Conservation (phyloP, 2,329 filamentous ascomycete species). For the Malbranchea cinnamomea region DNA sequence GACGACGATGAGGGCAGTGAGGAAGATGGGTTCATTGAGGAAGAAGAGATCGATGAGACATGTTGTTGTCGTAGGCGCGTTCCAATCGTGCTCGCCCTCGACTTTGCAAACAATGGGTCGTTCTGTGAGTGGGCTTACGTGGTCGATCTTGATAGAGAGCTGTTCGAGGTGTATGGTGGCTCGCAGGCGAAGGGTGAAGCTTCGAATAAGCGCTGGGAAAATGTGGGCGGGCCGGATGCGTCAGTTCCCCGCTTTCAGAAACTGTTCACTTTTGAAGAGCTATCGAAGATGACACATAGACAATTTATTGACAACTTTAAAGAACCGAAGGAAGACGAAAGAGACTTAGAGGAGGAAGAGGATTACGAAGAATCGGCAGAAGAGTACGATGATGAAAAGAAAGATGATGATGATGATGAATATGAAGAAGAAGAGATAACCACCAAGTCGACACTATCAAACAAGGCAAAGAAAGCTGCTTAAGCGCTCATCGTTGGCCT, state of each 20-base stretch:
- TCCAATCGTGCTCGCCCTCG: conserved; percentile 8
- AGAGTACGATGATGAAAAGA: too few relatives aligned
- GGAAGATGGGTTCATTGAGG: neutral
- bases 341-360: neutral
- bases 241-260: conserved; percentile 9
- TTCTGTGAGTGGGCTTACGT: conserved; percentile 17
- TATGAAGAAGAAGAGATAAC: neutral
- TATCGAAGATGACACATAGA: neutral
- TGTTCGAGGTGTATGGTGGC: conserved; percentile 10
- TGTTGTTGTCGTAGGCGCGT: too few relatives aligned
- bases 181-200: conserved; percentile 2
- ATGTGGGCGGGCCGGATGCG: conserved; percentile 6
- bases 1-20: too few relatives aligned
- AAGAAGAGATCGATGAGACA: too few relatives aligned
- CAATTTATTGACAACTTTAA: conserved; percentile 1
- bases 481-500: too few relatives aligned
- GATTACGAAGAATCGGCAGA: neutral
- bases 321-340: neutral
- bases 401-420: neutral
- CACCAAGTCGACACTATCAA: too few relatives aligned
- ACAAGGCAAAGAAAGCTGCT: too few relatives aligned
- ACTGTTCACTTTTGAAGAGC: conserved; percentile 2
- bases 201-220: conserved; percentile 7
- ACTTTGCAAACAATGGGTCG: conserved; percentile 11
- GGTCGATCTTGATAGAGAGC: conserved; percentile 13